A percentile compares a stretch with the other conserved stretches of the same genome.
These are phyloP conservation scores for Trichoderma erinaceum DNA, from an alignment of 495 filamentous ascomycete species.

Conservation along the genomic window DNA sequence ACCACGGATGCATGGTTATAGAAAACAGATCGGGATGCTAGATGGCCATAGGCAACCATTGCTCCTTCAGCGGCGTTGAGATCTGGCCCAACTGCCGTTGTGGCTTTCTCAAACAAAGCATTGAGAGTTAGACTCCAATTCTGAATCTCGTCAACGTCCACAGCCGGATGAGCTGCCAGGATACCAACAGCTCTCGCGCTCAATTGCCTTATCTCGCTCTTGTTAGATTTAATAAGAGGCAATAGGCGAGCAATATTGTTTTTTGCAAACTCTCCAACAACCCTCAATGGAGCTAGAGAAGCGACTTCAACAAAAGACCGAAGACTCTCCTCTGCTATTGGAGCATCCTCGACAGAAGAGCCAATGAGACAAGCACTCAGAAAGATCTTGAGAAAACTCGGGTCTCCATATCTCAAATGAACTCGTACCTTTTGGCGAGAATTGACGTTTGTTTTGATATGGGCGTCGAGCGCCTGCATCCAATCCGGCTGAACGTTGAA, in stretches of 20 bases:
- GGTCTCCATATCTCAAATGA: constrained; percentile 28
- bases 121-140: constrained; percentile 18
- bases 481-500: constrained; percentile 72
- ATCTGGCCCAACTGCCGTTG: constrained; percentile 30
- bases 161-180: constrained; percentile 57
- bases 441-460: constrained; percentile 57
- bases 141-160: constrained; percentile 26
- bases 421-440: constrained; percentile 52
- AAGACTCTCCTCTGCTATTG: constrained; percentile 31
- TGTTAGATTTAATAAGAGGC: constrained; percentile 60
- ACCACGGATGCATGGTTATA: constrained; percentile 17
- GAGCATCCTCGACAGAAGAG: constrained; percentile 46
- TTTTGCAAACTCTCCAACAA: constrained; percentile 44
- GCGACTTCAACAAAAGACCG: constrained; percentile 56
- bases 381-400: constrained; percentile 24
- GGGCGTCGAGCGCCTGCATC: constrained; percentile 70
- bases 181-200: constrained; percentile 73
- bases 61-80: constrained; percentile 34
- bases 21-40: constrained; percentile 26
- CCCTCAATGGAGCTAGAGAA: constrained; percentile 50
- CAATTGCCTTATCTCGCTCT: constrained; percentile 53
- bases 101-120: constrained; percentile 20
- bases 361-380: constrained; percentile 28
- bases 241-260: constrained; percentile 44
- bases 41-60: constrained; percentile 26